These are phyloP conservation scores for Beauveria sp. DNA, from an alignment of 2,329 filamentous ascomycete genomes.

Conservation along the genomic window DNA sequence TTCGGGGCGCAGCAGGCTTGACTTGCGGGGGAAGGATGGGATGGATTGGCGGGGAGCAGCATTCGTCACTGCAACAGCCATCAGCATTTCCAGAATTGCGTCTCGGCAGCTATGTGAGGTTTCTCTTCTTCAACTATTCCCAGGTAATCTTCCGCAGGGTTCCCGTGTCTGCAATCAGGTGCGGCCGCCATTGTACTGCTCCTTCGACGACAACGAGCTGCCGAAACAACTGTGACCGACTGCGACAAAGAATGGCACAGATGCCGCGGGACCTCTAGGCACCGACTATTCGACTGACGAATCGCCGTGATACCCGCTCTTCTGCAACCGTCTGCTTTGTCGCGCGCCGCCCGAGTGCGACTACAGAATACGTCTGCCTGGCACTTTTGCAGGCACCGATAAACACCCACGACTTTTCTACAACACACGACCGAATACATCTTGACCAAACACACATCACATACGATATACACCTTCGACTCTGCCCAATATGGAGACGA, in stretches of 20 bases:
- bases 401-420: not conserved
- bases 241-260: not conserved
- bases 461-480: not conserved
- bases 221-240: not conserved
- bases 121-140: not conserved
- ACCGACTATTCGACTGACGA: not conserved
- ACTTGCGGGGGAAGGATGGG: not conserved
- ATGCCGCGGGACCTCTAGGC: not conserved
- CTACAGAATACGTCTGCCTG: slow-evolving; percentile 1
- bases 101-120: too few species aligned
- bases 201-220: not conserved
- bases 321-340: not conserved
- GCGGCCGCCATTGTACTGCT: not conserved
- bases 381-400: not conserved
- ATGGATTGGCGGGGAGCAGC: not conserved
- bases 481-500: slow-evolving; percentile 36
- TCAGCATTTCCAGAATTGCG: too few species aligned
- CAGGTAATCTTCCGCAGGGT: not conserved
- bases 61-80: too few species aligned
- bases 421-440: not conserved
- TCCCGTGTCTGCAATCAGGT: too few species aligned
- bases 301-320: not conserved
- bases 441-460: not conserved
- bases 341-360: not conserved
- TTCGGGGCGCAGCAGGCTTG: not conserved